Evolutionary conservation across 805 yeast species (phyloP), one percentile per base, ranked within the genome.

Genomic region (Yamadazyma nakazawae): DNA sequence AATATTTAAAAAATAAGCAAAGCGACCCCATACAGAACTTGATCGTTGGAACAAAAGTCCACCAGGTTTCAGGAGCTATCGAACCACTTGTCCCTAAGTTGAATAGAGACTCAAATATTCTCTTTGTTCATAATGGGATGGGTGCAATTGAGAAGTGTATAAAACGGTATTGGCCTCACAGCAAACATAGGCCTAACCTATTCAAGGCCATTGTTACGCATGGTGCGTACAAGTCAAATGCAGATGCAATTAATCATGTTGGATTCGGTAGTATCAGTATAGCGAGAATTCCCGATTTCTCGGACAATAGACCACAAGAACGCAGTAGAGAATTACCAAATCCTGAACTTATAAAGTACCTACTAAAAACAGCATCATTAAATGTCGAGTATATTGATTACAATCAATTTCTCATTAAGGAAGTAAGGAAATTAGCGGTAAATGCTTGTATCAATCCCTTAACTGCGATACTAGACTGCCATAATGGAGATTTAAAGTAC

Each of bases 391-490:
- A 17, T 8, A 11, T 39, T 2, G 34, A 17, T 5, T 38, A 42
- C 17, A 26, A 45, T 13, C 25, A 34, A 9, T 49, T 52, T 24
- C 17, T 35, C 17, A 2, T 49, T 28, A 25, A 32, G 19, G 55
- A 52, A 21, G 68, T 83, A 54, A 84, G 82, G 55, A 94, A 92
- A 62, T 76, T 92, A 47, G 72, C 85, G 38, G 82, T 86, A 17
- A 94, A 94, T 59, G 77, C 88, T 1, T 87, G 94, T 58, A 82
- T 92, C 53, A 92, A 94, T 58, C 86, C 97, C 0, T 68, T 85
- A 25, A 86, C 97, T 0, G 85, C 96, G 0, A 68, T 89, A 18
- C 65, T 87, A 21, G 85, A 88, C 61, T 85, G 94, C 59, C 60
- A 74, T 34, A 94, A 94, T 58, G 96, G 95, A 30, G 88, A 85